Base-by-base conservation (phyloP, 164 flowering plant genomes). In the Brasenia schreberi region DNA sequence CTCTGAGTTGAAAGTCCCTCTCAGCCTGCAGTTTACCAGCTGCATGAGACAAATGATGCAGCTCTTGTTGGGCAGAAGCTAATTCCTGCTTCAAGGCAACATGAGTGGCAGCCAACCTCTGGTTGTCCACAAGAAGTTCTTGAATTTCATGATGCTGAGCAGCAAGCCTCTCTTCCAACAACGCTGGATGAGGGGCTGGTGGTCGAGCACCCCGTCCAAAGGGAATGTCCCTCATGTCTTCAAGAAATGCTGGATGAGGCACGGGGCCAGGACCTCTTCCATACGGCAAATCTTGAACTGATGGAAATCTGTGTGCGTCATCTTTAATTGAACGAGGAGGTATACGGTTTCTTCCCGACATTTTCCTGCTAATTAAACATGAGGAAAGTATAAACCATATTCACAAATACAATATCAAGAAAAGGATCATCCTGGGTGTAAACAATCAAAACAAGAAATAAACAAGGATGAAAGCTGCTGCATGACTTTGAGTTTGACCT, bases 1-100 rank as follows among this genome's bases (percentile, higher is more conserved):
- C 96, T 56, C 90, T 82, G 83, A 89, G 80, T 72, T 85, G 84
- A 16, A 72, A 70, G 63, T 91, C 99, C 73, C 76, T 82, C 66
- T 87, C 96, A 0, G 81, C 74, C 10, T 80, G 81, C 66, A 85
- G 67, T 0, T 87, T 72, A 0, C 78, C 83, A 0, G 85, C 84
- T 53, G 72, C 68, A 12, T 83, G 85, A 12, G 75, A 73, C 82
- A 81, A 80, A 3, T 80, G 77, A 42, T 86, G 89, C 65, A 94
- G 70, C 78, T 94, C 96, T 67, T 82, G 77, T 60, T 87, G 93
- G 0, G 85, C 83, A 56, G 77, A 79, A 64, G 84, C 95, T 27
- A 91, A 66, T 64, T 94, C 99, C 80, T 91, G 97, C 79, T 83
- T 91, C 18, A 94, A 81, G 0, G 99, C 96, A 49, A 91, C 97